These are phyloP conservation scores for Nemophila menziesii DNA, from an alignment of 257 asterid genomes.

Conservation along the genomic window DNA sequence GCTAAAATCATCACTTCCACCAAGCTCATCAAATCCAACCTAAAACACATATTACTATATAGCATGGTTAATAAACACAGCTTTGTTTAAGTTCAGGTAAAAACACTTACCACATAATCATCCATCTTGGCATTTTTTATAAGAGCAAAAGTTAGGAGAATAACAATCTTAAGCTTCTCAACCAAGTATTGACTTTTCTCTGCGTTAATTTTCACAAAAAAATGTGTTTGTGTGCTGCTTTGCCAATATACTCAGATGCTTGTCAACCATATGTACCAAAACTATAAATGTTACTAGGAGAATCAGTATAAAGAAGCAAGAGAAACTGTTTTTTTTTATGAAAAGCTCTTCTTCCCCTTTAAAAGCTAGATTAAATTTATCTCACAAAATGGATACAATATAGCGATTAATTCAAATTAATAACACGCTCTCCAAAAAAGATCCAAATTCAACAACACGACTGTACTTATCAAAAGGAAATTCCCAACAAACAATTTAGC, in stretches of 20 bases:
- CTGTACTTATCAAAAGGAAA: no score
- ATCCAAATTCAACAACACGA: no score
- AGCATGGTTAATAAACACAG: slow-evolving; percentile 5
- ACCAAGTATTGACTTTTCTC: slow-evolving; percentile 86
- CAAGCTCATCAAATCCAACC: slow-evolving; percentile 98
- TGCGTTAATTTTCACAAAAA: slow-evolving; percentile 80
- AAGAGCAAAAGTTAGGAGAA: slow-evolving; percentile 90
- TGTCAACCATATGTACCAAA: slow-evolving; percentile 73
- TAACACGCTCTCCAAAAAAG: no score
- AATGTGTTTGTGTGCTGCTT: slow-evolving; percentile 87
- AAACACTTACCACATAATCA: slow-evolving; percentile 68
- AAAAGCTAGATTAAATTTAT: no score
- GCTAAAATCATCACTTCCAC: slow-evolving; percentile 82
- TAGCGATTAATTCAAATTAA: no score
- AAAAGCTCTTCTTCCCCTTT: no score
- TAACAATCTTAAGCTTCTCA: slow-evolving; percentile 90
- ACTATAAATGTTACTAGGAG: slow-evolving; percentile 2
- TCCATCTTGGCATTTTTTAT: slow-evolving; percentile 89
- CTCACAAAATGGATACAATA: no score
- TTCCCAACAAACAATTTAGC: no score
- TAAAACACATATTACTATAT: slow-evolving; percentile 7
- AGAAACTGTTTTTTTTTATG: no score
- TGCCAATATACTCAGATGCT: slow-evolving; percentile 73
- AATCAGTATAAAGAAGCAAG: no score
- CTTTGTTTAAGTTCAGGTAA: no score